Base-by-base conservation (phyloP, 2,329 filamentous ascomycete species). In the Colletotrichum tropicale region DNA sequence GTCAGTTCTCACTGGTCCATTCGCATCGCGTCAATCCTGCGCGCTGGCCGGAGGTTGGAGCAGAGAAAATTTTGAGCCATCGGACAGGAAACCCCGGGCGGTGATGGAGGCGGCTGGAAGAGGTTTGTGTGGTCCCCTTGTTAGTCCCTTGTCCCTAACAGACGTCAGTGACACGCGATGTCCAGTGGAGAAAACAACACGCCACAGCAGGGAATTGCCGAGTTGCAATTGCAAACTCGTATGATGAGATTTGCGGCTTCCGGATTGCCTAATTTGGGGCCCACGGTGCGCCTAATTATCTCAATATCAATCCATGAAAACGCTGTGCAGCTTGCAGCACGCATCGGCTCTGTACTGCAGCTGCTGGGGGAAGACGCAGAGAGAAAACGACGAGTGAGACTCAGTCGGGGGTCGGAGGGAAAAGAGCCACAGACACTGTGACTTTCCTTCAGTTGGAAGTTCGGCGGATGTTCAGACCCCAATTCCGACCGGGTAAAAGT, bases 81-180 rank as follows among this genome's bases (percentile, higher is more conserved):
- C 64, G 71, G 58, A 65, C 38, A 60, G 58, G 60, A 70, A 55
- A 15, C 43, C 71, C 58, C 66, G 32, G 66, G 66, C 58, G 60
- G 56, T 32, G 48, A 74, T 70, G 71, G 58, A 65, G 66, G 56
- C 43, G 24, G 66, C 43, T 34, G 61, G 24, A 26, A 26, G 13
- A 34, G 62, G 55, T 24, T 52, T 52, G 66, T 71, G 67, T 66
- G 60, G 52, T 70, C 34, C 48, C 34, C 15, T 67, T 16, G 48
- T 34, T 66, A 36, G 52, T 75, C 69, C 69, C 70, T 58, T 36
- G 65, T 56, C 36, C 70, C 70, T 73, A 38, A 68, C 21, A 68
- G 55, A 73, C 73, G 73, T 73, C 73, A 65, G 73, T 68, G 64
- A 68, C 73, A 71, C 55, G 73, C 73, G 73, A 75, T 75, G 32